Evolutionary conservation across 179 eudicot species (phyloP), one percentile per base, ranked within the genome.

Genomic region (Pouteria campechiana): DNA sequence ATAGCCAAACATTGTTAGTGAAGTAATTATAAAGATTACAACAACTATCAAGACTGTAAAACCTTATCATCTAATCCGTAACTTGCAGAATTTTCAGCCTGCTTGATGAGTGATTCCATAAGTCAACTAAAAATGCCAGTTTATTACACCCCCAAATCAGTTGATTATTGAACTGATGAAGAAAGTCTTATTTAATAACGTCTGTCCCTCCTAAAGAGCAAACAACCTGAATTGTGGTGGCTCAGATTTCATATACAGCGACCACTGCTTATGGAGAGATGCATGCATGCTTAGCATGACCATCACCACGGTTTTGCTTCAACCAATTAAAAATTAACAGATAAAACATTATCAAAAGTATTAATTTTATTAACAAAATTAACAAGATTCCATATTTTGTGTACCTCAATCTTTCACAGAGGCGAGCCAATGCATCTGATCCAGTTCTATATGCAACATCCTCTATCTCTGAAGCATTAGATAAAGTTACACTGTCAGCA

Each of bases 391-490:
- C 21, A 3, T 13, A 11, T 17, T 4, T 6, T 33, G 13, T 27
- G 17, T 74, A 89, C 96, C 96, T 83, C 44, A 92, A 52, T 69
- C 79, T 82, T 63, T 55, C 92, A 64, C 99, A 92, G 38, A 92
- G 85, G 51, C 93, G 94, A 15, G 60, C 84, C 51, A 92, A 64
- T 45, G 96, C 92, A 69, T 87, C 92, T 15, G 99, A 68, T 52
- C 89, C 83, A 49, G 92, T 82, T 65, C 94, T 68, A 19, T 66
- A 75, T 1, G 96, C 99, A 51, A 79, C 75, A 65, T 92, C 96
- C 64, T 77, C 88, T 52, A 92, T 52, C 50, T 24, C 61, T 15
- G 85, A 75, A 61, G 93, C 99, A 63, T 87, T 92, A 48, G 61
- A 67, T 23, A 51, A 61, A 40, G 69, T 79, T 39, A 92, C 65